These are phyloP conservation scores for Chenopodium suecicum DNA, from an alignment of 148 eudicot genomes.

Conservation along the genomic window DNA sequence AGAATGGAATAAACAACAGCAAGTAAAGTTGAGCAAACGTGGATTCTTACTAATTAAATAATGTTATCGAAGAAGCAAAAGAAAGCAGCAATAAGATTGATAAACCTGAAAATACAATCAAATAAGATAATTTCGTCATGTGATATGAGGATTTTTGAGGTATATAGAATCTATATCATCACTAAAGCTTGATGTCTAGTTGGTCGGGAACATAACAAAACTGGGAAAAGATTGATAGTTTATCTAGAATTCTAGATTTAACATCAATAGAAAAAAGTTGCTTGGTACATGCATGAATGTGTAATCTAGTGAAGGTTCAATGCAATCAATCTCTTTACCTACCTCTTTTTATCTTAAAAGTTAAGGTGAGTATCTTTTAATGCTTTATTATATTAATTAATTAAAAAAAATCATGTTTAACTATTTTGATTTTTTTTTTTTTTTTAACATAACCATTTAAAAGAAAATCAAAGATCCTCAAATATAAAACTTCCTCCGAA, in stretches of 20 bases:
- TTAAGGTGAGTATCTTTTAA: neutral
- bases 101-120: too few relatives aligned
- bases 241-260: too few relatives aligned
- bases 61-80: neutral
- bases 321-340: neutral
- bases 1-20: too few relatives aligned
- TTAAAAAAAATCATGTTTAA: neutral
- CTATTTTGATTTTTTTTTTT: neutral
- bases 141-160: neutral
- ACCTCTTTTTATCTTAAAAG: neutral
- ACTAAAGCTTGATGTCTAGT: conserved; percentile 18
- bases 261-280: neutral
- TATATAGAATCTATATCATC: neutral
- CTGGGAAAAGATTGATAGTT: conserved; percentile 6
- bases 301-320: conserved; percentile 2
- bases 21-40: neutral
- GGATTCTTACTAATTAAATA: neutral
- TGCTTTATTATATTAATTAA: neutral
- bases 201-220: conserved; percentile 26
- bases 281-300: conserved; percentile 2
- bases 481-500: too few relatives aligned
- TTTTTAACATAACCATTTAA: neutral
- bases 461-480: neutral
- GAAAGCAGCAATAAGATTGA: neutral
- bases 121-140: neutral